Conservation (phyloP, 345 rosid species). For the Eucalyptus erythrocorys region DNA sequence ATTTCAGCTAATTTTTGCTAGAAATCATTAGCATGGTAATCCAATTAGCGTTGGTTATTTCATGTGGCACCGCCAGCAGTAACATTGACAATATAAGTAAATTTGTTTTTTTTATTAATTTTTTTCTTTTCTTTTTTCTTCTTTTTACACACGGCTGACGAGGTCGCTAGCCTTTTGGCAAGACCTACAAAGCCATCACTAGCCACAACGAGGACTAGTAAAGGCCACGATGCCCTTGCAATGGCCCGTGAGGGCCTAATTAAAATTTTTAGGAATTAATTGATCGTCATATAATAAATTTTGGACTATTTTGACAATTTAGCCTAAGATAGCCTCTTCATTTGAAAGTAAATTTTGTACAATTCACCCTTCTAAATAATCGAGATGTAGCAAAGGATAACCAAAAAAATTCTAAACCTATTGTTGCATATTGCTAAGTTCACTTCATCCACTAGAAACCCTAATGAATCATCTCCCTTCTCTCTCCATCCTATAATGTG, state of each 20-base stretch:
- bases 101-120: too few relatives aligned
- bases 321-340: background rate
- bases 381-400: background rate
- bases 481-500: background rate
- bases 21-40: background rate
- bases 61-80: rapidly evolving
- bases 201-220: background rate
- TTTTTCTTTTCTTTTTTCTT: background rate
- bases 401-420: background rate
- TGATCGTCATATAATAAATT: too few relatives aligned
- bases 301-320: too few relatives aligned
- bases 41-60: rapidly evolving
- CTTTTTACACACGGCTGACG: rapidly evolving
- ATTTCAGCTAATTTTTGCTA: too few relatives aligned
- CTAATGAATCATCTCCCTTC: background rate
- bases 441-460: background rate
- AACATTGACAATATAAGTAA: too few relatives aligned
- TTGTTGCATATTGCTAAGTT: background rate
- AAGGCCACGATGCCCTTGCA: background rate
- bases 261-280: too few relatives aligned
- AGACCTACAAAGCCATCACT: background rate
- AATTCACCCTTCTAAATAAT: background rate
- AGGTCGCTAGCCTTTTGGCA: background rate
- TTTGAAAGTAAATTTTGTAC: background rate
- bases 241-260: background rate